Percentiles rank a stretch among this genome's conserved stretches.
Conservation (phyloP, 2,329 filamentous ascomycete genomes). For the Zopfia rhizophila region DNA sequence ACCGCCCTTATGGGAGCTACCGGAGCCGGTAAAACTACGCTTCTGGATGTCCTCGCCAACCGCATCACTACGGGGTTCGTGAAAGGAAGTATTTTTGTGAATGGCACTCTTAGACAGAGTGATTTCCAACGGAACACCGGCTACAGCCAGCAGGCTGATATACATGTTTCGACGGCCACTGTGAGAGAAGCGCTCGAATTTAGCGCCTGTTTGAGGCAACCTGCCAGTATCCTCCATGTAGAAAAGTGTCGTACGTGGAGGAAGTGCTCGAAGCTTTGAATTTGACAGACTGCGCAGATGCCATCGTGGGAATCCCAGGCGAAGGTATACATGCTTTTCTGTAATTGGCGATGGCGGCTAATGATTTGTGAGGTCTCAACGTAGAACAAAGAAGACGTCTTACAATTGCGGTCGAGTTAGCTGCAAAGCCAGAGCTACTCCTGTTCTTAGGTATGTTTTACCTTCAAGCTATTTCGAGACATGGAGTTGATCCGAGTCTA, state of each 20-base stretch:
- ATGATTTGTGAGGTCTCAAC: constrained; percentile 55
- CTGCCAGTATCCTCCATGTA: constrained; percentile 28
- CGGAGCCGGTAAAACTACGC: constrained; percentile 48
- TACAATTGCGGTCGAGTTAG: constrained; percentile 11
- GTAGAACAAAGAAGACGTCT: constrained; percentile 13
- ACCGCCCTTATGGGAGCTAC: constrained; percentile 52
- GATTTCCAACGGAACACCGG: constrained; percentile 46
- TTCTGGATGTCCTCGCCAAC: constrained; percentile 44
- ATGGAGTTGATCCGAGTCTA: too few species aligned
- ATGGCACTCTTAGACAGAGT: constrained; percentile 35
- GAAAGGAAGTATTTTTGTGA: constrained; percentile 39
- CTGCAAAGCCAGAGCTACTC: constrained; percentile 40
- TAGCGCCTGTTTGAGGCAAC: constrained; percentile 42
- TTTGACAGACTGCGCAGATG: constrained; percentile 37
- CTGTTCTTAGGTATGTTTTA: too few species aligned
- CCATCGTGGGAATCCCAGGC: constrained; percentile 35
- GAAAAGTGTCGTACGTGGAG: constrained; percentile 40
- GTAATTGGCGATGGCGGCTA: too few species aligned
- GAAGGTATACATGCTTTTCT: too few species aligned
- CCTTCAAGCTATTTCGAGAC: too few species aligned
- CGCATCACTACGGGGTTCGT: constrained; percentile 41
- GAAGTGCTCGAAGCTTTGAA: constrained; percentile 40
- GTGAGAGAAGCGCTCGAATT: constrained; percentile 44
- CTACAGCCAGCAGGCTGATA: constrained; percentile 46
- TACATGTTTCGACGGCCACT: constrained; percentile 39